phyloP scores from a whole-genome alignment of 331 rosid species.

The Prunus yedoensis region DNA sequence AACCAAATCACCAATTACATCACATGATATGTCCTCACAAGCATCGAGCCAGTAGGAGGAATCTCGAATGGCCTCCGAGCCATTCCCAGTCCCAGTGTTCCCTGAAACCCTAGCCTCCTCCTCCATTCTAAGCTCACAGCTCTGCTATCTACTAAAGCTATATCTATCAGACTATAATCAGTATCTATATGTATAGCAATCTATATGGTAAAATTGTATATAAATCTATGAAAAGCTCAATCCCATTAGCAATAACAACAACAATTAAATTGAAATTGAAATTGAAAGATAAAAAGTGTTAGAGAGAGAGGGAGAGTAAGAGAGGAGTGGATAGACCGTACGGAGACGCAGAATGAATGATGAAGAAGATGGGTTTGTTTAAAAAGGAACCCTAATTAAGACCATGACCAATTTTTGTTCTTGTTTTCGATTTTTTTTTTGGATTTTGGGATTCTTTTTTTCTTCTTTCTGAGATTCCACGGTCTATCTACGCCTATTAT shows the following conservation, averaged over 20 bases:
- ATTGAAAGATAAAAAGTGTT: background rate
- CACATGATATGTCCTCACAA: slow-evolving; percentile 80
- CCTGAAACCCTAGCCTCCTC: slow-evolving; percentile 46
- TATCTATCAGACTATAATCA: background rate
- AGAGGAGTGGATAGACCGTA: slow-evolving; percentile 52
- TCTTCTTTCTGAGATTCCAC: slow-evolving; percentile 46
- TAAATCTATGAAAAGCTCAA: background rate
- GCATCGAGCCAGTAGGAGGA: slow-evolving; percentile 96
- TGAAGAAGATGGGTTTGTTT: background rate
- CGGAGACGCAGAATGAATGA: slow-evolving; percentile 38
- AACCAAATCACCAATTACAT: slow-evolving; percentile 48
- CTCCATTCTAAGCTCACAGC: slow-evolving; percentile 39
- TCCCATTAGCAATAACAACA: background rate
- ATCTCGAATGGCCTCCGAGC: slow-evolving; percentile 13
- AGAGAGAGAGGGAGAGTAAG: slow-evolving; percentile 19
- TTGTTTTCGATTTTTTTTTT: background rate
- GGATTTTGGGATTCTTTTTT: background rate
- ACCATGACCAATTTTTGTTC: background rate
- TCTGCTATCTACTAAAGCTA: background rate
- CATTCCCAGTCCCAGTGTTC: slow-evolving; percentile 4
- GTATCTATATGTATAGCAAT: background rate
- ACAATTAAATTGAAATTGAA: background rate
- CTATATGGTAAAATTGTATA: background rate
- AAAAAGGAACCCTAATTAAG: slow-evolving; percentile 10
- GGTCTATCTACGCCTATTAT: slow-evolving; percentile 45